Conservation (phyloP, 495 filamentous ascomycete genomes). For the Neurospora sp. region DNA sequence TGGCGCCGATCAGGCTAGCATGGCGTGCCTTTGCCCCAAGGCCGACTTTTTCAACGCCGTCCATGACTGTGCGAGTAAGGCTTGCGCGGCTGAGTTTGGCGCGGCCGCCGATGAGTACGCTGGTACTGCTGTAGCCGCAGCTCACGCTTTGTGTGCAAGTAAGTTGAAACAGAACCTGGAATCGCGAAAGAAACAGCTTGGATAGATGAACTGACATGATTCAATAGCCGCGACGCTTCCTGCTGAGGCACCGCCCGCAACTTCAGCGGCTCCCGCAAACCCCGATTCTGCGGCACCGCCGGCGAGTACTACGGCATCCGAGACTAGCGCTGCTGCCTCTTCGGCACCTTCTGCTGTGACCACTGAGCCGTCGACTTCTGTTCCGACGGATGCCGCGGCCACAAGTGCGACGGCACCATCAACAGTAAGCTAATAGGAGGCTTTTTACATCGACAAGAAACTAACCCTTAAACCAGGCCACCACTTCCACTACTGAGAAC, state of each 20-base stretch:
- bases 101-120: not conserved
- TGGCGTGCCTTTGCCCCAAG: constrained; percentile 20
- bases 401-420: not conserved
- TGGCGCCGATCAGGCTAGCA: constrained; percentile 9
- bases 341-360: not conserved
- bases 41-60: constrained; percentile 8
- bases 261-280: constrained; percentile 1
- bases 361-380: not conserved
- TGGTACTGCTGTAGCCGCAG: constrained; percentile 8
- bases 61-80: constrained; percentile 10
- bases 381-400: not conserved
- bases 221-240: not conserved
- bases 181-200: not conserved
- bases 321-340: not conserved
- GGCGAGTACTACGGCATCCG: constrained; percentile 6
- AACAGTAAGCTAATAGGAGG: not conserved
- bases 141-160: constrained; percentile 24
- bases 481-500: not conserved
- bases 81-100: constrained; percentile 8
- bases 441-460: not conserved
- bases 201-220: not conserved
- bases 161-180: constrained; percentile 9
- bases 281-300: constrained; percentile 2
- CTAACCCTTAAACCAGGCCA: not conserved
- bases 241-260: constrained; percentile 12